phyloP scores from a whole-genome alignment of 1,284 basidiomycete genomes.

The Volvariella volvacea region DNA sequence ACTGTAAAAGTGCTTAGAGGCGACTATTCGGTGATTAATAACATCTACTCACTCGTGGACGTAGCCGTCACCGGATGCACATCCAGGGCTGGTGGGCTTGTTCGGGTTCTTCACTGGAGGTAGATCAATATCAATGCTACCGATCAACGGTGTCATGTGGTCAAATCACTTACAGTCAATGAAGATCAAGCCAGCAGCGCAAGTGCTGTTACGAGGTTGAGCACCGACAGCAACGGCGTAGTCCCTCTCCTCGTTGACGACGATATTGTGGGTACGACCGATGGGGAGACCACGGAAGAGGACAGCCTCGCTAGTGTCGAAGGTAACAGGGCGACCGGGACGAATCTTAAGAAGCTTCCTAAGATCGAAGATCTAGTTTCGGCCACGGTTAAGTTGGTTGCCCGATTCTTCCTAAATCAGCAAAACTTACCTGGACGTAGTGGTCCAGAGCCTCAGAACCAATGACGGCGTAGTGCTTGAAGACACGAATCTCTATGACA shows the following conservation, averaged over 20 bases:
- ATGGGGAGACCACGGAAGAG: conserved; percentile 17
- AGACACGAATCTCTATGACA: conserved; percentile 11
- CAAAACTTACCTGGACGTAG: conserved; percentile 15
- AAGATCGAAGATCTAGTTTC: not conserved
- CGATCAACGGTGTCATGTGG: not conserved
- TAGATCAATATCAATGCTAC: no score
- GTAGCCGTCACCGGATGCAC: conserved; percentile 19
- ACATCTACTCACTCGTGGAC: no score
- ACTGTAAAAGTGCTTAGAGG: no score
- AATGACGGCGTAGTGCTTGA: conserved; percentile 12
- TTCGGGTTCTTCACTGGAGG: conserved; percentile 17
- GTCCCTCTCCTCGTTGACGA: not conserved
- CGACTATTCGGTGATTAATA: not conserved
- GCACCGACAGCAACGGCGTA: conserved; percentile 4
- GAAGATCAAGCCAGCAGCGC: conserved; percentile 4
- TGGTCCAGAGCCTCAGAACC: conserved; percentile 17
- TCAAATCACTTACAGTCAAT: conserved; percentile 3
- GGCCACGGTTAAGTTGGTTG: no score
- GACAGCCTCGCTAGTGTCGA: conserved; percentile 13
- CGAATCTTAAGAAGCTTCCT: no score
- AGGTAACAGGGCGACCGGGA: no score
- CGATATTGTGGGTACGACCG: conserved; percentile 7
- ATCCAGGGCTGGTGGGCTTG: conserved; percentile 16
- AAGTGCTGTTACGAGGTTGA: conserved; percentile 1
- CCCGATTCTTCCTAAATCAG: no score